phyloP scores from a whole-genome alignment of 2,329 filamentous ascomycete genomes.

The Fusarium sp. region DNA sequence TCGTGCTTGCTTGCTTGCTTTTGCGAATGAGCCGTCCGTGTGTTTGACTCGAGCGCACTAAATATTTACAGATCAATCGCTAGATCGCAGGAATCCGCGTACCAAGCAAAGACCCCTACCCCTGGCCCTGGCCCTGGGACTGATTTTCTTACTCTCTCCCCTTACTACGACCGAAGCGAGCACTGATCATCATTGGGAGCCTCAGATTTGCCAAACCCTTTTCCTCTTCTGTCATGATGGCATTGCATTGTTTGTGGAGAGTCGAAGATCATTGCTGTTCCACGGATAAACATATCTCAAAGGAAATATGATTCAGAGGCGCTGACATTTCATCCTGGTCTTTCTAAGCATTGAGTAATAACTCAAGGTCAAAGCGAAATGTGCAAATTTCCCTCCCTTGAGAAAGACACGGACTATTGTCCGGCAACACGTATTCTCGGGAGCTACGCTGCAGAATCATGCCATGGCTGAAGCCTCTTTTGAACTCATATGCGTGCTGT shows the following conservation, averaged over 20 bases:
- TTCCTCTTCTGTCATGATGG: conserved; percentile 14
- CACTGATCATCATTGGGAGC: conserved; percentile 5
- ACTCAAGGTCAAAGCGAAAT: conserved; percentile 1
- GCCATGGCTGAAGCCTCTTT: not conserved
- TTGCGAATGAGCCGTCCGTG: not conserved
- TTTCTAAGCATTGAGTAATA: conserved; percentile 11
- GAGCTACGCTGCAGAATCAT: not conserved
- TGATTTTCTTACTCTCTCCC: not conserved
- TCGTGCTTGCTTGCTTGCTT: not conserved
- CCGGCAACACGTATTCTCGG: not conserved
- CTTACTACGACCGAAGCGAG: conserved; percentile 3
- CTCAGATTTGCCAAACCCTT: not conserved
- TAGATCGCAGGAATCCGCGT: not conserved
- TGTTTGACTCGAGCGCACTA: conserved; percentile 1
- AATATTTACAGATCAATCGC: not conserved
- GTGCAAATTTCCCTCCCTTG: conserved; percentile 2
- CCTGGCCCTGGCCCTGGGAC: not conserved
- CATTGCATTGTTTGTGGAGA: conserved; percentile 26
- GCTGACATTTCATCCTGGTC: not conserved
- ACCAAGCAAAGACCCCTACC: not conserved
- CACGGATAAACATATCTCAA: not conserved
- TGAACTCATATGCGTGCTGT: not conserved
- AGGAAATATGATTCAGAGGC: not conserved
- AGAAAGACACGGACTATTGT: not conserved
- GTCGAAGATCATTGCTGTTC: conserved; percentile 3